Conservation (phyloP, 495 filamentous ascomycete genomes). For the Penicillium coprophilum region DNA sequence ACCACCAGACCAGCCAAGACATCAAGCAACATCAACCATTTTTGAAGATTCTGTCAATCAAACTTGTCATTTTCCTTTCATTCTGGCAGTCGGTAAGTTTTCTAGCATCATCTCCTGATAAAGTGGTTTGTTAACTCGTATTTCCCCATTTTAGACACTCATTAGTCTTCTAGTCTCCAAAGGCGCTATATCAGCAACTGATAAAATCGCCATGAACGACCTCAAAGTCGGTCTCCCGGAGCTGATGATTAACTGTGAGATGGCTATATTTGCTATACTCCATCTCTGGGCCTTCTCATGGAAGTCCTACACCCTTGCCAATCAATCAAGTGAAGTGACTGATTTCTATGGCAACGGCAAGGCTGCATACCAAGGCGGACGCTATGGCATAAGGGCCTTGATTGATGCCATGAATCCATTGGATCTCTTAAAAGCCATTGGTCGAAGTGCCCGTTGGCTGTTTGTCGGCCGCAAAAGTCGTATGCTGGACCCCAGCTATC, state of each 20-base stretch:
- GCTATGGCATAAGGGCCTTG: slow-evolving; percentile 61
- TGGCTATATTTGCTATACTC: slow-evolving; percentile 76
- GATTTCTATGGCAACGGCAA: slow-evolving; percentile 51
- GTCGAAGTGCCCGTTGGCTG: slow-evolving; percentile 76
- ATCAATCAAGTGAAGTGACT: slow-evolving; percentile 41
- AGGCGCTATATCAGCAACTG: slow-evolving; percentile 59
- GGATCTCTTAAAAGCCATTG: slow-evolving; percentile 78
- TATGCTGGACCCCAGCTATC: slow-evolving; percentile 53
- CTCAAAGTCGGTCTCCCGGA: slow-evolving; percentile 79
- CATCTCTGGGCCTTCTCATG: slow-evolving; percentile 85
- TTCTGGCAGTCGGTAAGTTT: slow-evolving; percentile 79
- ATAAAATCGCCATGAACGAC: slow-evolving; percentile 65
- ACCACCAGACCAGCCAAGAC: slow-evolving; percentile 68
- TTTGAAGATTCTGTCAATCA: slow-evolving; percentile 83
- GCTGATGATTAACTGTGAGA: slow-evolving; percentile 80
- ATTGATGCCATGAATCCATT: slow-evolving; percentile 76
- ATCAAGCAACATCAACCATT: slow-evolving; percentile 72
- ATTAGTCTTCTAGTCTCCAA: slow-evolving; percentile 68
- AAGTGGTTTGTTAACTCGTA: not conserved
- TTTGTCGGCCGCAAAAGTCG: slow-evolving; percentile 66
- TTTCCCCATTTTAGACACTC: slow-evolving; percentile 45
- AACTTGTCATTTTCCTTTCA: slow-evolving; percentile 90
- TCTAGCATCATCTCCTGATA: not conserved
- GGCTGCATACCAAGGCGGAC: slow-evolving; percentile 59
- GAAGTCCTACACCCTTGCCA: slow-evolving; percentile 56